Conservation (phyloP, 257 asterid species). For the Cordia subcordata region DNA sequence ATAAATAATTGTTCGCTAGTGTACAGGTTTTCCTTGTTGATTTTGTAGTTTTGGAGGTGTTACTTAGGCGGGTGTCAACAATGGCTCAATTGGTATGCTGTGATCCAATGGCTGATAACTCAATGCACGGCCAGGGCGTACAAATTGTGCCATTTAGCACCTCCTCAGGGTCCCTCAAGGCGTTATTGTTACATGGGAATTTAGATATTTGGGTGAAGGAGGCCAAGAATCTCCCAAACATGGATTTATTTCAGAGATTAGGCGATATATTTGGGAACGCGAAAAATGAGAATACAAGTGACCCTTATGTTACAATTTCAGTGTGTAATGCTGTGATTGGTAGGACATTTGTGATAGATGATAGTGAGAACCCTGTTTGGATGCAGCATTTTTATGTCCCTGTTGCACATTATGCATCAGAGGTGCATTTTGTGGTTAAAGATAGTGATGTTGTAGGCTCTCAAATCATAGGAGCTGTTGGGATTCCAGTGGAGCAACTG, state of each 20-base stretch:
- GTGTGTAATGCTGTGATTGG: slow-evolving; percentile 68
- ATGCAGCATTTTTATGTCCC: slow-evolving; percentile 79
- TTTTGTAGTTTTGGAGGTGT: background rate
- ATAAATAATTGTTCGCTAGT: background rate
- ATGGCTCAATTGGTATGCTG: slow-evolving; percentile 48
- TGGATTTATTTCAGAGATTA: slow-evolving; percentile 62
- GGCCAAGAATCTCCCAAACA: slow-evolving; percentile 74
- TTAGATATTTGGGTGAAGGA: slow-evolving; percentile 73
- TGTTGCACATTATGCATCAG: slow-evolving; percentile 76
- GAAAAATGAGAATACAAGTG: slow-evolving; percentile 63
- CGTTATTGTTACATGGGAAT: slow-evolving; percentile 70
- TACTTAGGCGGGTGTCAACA: slow-evolving; percentile 3
- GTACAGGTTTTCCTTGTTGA: background rate
- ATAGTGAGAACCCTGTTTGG: slow-evolving; percentile 85
- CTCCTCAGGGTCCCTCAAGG: slow-evolving; percentile 38
- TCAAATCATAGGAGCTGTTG: slow-evolving; percentile 79
- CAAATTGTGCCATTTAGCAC: slow-evolving; percentile 72
- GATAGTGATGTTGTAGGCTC: slow-evolving; percentile 85
- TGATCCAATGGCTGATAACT: slow-evolving; percentile 42
- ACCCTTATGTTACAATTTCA: slow-evolving; percentile 75
- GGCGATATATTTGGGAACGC: slow-evolving; percentile 44
- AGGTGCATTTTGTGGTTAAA: slow-evolving; percentile 82
- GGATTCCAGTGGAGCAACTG: slow-evolving; percentile 62
- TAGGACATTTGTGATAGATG: slow-evolving; percentile 64
- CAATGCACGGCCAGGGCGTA: slow-evolving; percentile 53